These are phyloP conservation scores for Linnemannia exigua DNA, from an alignment of 192 early-diverging fungal genomes.

Conservation along the genomic window DNA sequence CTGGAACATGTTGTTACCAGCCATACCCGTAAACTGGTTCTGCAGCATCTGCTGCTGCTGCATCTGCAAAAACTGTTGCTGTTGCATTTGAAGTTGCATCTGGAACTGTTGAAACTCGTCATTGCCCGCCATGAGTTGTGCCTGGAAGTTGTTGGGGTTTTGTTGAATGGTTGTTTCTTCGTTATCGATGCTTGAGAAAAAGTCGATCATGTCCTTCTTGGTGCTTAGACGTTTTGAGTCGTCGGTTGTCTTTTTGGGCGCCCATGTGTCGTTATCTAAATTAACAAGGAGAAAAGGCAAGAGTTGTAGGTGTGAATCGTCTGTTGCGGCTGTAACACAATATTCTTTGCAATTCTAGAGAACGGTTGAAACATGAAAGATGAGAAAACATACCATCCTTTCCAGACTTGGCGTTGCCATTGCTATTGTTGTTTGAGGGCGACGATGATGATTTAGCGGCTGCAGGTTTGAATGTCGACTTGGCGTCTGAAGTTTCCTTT, in stretches of 20 bases:
- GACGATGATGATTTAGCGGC: slow-evolving; percentile 16
- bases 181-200: slow-evolving; percentile 60
- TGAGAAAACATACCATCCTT: slow-evolving; percentile 1
- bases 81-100: slow-evolving; percentile 44
- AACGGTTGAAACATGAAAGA: not conserved
- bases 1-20: slow-evolving; percentile 19
- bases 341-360: too few relatives aligned
- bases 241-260: slow-evolving; percentile 39
- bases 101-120: slow-evolving; percentile 57
- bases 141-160: slow-evolving; percentile 41
- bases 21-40: slow-evolving; percentile 43
- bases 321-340: too few relatives aligned
- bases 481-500: slow-evolving; percentile 19
- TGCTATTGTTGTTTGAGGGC: slow-evolving; percentile 11
- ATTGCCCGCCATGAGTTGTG: slow-evolving; percentile 24
- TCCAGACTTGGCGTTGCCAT: slow-evolving; percentile 14
- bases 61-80: slow-evolving; percentile 32
- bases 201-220: slow-evolving; percentile 60
- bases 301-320: too few relatives aligned
- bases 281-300: not conserved
- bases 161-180: slow-evolving; percentile 56
- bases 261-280: slow-evolving; percentile 43
- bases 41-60: slow-evolving; percentile 54
- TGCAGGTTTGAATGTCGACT: slow-evolving; percentile 53
- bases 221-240: slow-evolving; percentile 34